Evolutionary conservation across 805 yeast species (phyloP).

Genomic region (Metschnikowia orientalis): DNA sequence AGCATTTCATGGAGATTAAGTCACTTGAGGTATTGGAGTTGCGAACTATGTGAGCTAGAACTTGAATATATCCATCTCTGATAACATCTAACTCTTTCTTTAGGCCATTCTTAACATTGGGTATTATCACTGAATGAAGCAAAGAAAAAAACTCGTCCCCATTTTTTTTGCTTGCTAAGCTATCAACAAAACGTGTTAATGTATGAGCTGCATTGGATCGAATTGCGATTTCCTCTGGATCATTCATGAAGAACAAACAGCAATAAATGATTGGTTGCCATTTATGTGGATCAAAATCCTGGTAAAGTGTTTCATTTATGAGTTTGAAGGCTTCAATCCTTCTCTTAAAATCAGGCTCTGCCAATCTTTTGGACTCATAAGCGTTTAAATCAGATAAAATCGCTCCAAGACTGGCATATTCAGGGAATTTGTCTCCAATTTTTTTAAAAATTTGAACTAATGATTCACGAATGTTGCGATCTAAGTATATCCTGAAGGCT

Average conservation of each 20-base stretch:
- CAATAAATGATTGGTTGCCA: slow-evolving; percentile 80
- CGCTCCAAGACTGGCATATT: slow-evolving; percentile 39
- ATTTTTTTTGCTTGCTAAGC: slow-evolving; percentile 29
- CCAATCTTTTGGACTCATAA: slow-evolving; percentile 54
- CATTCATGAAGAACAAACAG: slow-evolving; percentile 66
- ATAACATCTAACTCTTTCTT: slow-evolving; percentile 54
- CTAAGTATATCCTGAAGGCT: slow-evolving; percentile 55
- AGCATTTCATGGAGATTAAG: slow-evolving; percentile 60
- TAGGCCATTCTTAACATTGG: slow-evolving; percentile 63
- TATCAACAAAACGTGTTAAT: slow-evolving; percentile 62
- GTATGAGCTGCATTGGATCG: slow-evolving; percentile 71
- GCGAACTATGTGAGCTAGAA: slow-evolving; percentile 60
- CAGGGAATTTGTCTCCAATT: slow-evolving; percentile 50
- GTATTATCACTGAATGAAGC: slow-evolving; percentile 55
- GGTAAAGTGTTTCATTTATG: slow-evolving; percentile 55
- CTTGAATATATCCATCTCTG: slow-evolving; percentile 65
- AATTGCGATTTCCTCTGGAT: slow-evolving; percentile 73
- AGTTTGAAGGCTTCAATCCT: slow-evolving; percentile 63
- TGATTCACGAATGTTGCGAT: slow-evolving; percentile 56
- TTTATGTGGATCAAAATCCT: slow-evolving; percentile 44
- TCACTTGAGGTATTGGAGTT: slow-evolving; percentile 43
- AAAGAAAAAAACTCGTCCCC: slow-evolving; percentile 31
- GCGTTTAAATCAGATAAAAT: slow-evolving; percentile 69
- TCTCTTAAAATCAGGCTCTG: slow-evolving; percentile 74
- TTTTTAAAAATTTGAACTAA: slow-evolving; percentile 57